phyloP scores from a whole-genome alignment of 495 filamentous ascomycete genomes.

The Hypoxylon intermedium region DNA sequence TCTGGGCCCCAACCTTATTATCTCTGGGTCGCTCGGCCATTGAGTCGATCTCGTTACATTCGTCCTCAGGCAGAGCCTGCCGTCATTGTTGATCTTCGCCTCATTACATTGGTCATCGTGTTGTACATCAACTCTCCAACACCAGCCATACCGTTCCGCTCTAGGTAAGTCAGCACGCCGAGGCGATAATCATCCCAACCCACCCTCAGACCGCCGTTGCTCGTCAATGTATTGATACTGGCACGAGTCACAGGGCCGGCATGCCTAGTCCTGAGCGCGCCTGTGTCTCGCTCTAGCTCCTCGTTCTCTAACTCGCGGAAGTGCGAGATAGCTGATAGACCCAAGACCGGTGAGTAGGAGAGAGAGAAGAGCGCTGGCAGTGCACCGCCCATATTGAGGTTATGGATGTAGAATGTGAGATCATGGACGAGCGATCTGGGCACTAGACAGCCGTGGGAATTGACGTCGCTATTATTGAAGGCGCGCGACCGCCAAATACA shows the following conservation, averaged over 20 bases:
- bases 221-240: slow-evolving; percentile 66
- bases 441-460: slow-evolving; percentile 76
- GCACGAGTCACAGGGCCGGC: slow-evolving; percentile 78
- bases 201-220: slow-evolving; percentile 72
- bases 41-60: background rate
- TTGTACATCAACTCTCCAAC: slow-evolving; percentile 78
- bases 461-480: slow-evolving; percentile 69
- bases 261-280: slow-evolving; percentile 61
- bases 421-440: slow-evolving; percentile 53
- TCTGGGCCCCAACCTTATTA: background rate
- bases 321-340: slow-evolving; percentile 69
- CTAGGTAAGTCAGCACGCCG: slow-evolving; percentile 74
- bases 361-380: slow-evolving; percentile 71
- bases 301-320: slow-evolving; percentile 72
- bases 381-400: slow-evolving; percentile 50
- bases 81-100: slow-evolving; percentile 37
- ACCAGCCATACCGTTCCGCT: slow-evolving; percentile 68
- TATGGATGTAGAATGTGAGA: slow-evolving; percentile 55
- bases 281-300: slow-evolving; percentile 39
- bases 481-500: slow-evolving; percentile 81
- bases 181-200: slow-evolving; percentile 78
- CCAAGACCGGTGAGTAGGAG: slow-evolving; percentile 70
- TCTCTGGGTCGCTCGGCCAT: background rate
- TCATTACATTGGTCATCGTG: slow-evolving; percentile 78
- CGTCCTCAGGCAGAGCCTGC: background rate